Evolutionary conservation across 306 rosid genomes (phyloP).

Genomic region (Lotus japonicus): DNA sequence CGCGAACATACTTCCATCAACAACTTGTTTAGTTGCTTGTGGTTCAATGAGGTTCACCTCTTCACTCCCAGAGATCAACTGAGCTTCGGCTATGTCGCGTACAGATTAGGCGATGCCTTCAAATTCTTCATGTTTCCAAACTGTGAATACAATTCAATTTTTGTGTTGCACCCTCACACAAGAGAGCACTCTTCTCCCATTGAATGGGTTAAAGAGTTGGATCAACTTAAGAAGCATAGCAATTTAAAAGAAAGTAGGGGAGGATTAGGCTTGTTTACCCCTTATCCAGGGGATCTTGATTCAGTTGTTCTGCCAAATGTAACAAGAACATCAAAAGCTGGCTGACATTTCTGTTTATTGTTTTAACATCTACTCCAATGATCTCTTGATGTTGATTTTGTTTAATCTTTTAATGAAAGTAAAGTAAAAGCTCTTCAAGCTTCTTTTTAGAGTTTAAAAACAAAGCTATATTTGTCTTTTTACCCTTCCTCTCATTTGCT

Average conservation of each 20-base stretch:
- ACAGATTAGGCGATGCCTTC: slow-evolving; percentile 64
- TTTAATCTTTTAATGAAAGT: slow-evolving; percentile 17
- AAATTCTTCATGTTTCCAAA: slow-evolving; percentile 86
- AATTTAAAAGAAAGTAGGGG: slow-evolving; percentile 77
- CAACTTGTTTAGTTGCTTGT: slow-evolving; percentile 91
- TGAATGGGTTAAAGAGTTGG: slow-evolving; percentile 86
- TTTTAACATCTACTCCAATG: not conserved
- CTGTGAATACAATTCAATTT: slow-evolving; percentile 90
- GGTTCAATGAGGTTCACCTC: slow-evolving; percentile 97
- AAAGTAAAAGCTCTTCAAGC: not conserved
- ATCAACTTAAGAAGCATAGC: slow-evolving; percentile 53
- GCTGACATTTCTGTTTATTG: slow-evolving; percentile 40
- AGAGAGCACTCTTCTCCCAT: slow-evolving; percentile 97
- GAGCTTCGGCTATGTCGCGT: slow-evolving; percentile 89
- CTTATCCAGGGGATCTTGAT: slow-evolving; percentile 71
- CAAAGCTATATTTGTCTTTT: no score
- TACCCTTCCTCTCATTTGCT: no score
- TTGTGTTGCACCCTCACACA: slow-evolving; percentile 93
- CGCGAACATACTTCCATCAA: slow-evolving; percentile 74
- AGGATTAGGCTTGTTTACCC: slow-evolving; percentile 90
- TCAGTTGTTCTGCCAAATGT: slow-evolving; percentile 65
- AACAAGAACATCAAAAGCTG: slow-evolving; percentile 86
- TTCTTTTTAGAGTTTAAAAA: not conserved
- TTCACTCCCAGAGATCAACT: slow-evolving; percentile 98
- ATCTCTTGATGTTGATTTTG: slow-evolving; percentile 14